A percentile compares a stretch with the other conserved stretches of the same genome.
phyloP scores from a whole-genome alignment of 75 land plant species.

The Selaginella tamariscina region DNA sequence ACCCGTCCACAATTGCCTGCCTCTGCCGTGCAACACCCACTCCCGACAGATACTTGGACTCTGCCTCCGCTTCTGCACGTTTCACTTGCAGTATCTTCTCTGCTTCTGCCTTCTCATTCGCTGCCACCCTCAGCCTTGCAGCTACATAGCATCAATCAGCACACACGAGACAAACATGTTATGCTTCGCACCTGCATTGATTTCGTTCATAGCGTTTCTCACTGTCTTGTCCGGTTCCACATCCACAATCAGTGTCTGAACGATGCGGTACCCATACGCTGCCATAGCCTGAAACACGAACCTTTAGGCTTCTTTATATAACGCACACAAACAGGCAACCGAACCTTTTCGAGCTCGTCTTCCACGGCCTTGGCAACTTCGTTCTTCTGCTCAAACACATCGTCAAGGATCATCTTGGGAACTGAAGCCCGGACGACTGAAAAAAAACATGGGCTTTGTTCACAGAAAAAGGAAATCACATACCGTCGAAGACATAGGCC shows the following conservation, averaged over 20 bases:
- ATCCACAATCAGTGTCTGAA: slow-evolving; percentile 39
- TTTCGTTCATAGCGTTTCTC: slow-evolving; percentile 28
- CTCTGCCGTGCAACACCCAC: slow-evolving; percentile 60
- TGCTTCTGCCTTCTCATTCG: slow-evolving; percentile 75
- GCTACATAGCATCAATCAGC: neutral
- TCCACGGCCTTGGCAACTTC: slow-evolving; percentile 67
- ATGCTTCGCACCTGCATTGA: slow-evolving; percentile 22
- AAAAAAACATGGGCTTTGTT: slow-evolving; percentile 2
- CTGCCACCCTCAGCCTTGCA: slow-evolving; percentile 35
- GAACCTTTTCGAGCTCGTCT: slow-evolving; percentile 60
- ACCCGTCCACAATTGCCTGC: slow-evolving; percentile 55
- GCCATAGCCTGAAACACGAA: neutral
- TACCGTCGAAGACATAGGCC: slow-evolving; percentile 79
- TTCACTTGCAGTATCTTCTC: slow-evolving; percentile 93
- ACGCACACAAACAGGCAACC: neutral
- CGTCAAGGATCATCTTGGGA: slow-evolving; percentile 49
- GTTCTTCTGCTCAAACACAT: slow-evolving; percentile 67
- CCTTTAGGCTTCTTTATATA: too few relatives aligned
- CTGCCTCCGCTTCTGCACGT: slow-evolving; percentile 92
- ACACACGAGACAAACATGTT: neutral
- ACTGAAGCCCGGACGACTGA: slow-evolving; percentile 57
- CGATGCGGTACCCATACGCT: slow-evolving; percentile 26
- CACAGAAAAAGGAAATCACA: neutral
- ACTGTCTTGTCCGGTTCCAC: slow-evolving; percentile 26
- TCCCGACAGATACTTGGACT: slow-evolving; percentile 73